These are phyloP conservation scores for Penicillium sp. DNA, from an alignment of 2,329 filamentous ascomycete species.

Conservation along the genomic window DNA sequence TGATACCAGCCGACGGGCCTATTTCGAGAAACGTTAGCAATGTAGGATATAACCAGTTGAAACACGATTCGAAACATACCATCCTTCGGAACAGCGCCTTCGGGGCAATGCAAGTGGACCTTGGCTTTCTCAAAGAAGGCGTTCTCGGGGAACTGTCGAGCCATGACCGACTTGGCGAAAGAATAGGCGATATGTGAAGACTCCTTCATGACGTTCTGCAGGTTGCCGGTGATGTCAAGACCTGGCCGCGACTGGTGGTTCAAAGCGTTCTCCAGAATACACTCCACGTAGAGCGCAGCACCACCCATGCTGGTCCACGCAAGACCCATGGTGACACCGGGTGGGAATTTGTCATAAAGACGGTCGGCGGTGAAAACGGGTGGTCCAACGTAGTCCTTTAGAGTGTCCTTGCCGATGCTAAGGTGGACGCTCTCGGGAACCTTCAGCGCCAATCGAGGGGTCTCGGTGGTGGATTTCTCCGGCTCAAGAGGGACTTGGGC, in stretches of 20 bases:
- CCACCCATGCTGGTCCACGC: slow-evolving; percentile 98
- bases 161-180: slow-evolving; percentile 86
- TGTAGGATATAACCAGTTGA: neutral
- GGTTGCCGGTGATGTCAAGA: slow-evolving; percentile 87
- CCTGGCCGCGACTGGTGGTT: slow-evolving; percentile 67
- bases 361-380: slow-evolving; percentile 94
- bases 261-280: slow-evolving; percentile 81
- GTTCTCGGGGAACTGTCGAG: slow-evolving; percentile 78
- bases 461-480: slow-evolving; percentile 44
- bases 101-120: slow-evolving; percentile 92
- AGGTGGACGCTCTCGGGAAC: slow-evolving; percentile 86
- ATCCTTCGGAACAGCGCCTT: slow-evolving; percentile 94
- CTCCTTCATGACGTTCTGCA: slow-evolving; percentile 97
- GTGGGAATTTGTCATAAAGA: slow-evolving; percentile 85
- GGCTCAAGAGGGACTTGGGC: slow-evolving; percentile 55
- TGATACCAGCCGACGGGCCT: slow-evolving; percentile 84
- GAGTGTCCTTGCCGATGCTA: slow-evolving; percentile 76
- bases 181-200: slow-evolving; percentile 93
- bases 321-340: slow-evolving; percentile 94
- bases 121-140: slow-evolving; percentile 94
- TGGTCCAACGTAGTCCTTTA: slow-evolving; percentile 95
- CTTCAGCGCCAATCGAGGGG: slow-evolving; percentile 68
- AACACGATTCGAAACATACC: slow-evolving; percentile 40
- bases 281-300: slow-evolving; percentile 93
- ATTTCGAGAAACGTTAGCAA: neutral